A percentile compares a stretch with the other conserved stretches of the same genome.
Conservation (phyloP, 2,329 filamentous ascomycete species). For the Akanthomyces dipterigenus region DNA sequence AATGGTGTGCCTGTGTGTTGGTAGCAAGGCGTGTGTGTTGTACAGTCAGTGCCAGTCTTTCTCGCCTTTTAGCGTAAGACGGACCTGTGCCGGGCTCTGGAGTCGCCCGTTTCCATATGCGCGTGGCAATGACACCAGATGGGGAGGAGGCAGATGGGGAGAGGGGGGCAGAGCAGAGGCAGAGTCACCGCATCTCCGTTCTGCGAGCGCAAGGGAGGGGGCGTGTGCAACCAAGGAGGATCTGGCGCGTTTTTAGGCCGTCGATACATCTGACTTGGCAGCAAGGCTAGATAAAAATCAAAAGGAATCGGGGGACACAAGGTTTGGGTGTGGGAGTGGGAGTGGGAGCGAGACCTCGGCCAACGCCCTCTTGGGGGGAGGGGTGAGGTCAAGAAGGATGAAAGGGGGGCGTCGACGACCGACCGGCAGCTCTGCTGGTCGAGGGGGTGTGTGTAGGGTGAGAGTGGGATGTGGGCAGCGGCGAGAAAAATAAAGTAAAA, state of each 20-base stretch:
- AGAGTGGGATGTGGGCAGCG: background rate
- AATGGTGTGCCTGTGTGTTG: slow-evolving; percentile 12
- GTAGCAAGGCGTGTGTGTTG: slow-evolving; percentile 8
- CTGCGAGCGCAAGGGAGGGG: background rate
- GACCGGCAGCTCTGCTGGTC: too few species aligned
- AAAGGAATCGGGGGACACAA: background rate
- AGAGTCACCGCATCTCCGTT: background rate
- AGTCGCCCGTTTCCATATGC: slow-evolving; percentile 31
- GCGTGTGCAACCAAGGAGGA: slow-evolving; percentile 22
- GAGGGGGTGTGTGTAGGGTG: background rate
- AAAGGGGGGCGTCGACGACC: too few species aligned
- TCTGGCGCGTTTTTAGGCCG: slow-evolving; percentile 28
- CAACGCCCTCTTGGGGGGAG: background rate
- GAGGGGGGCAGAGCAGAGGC: background rate
- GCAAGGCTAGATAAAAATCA: slow-evolving; percentile 7
- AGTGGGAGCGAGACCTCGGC: background rate
- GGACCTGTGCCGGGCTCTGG: slow-evolving; percentile 32
- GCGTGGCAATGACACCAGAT: slow-evolving; percentile 21
- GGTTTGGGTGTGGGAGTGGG: background rate
- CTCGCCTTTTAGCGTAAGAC: slow-evolving; percentile 19
- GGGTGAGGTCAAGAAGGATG: background rate
- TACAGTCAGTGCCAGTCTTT: background rate
- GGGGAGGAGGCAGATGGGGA: background rate
- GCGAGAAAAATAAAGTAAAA: background rate
- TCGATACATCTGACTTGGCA: slow-evolving; percentile 32